Base-by-base conservation (phyloP, 2,329 filamentous ascomycete genomes). In the Trichoderma harzianum region DNA sequence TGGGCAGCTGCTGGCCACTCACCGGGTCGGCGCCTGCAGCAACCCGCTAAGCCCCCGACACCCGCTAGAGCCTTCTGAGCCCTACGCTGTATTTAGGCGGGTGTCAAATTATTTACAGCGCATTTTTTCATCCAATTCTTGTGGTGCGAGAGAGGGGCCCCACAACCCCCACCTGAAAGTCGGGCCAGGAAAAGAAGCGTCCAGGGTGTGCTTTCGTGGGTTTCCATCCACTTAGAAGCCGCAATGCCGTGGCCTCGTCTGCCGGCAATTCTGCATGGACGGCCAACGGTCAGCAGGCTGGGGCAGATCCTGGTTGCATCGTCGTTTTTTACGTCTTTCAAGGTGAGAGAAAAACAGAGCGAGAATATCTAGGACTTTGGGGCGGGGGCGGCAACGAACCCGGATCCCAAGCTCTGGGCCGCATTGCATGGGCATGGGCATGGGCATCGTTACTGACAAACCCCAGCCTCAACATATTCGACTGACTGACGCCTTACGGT, bases 1-100 rank as follows among this genome's bases (percentile, higher is more conserved):
- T 61, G 32, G 58, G 32, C n/a, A 12, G n/a, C 43, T 51, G 77
- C 77, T 76, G 76, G 78, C 79, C 79, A 81, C 73, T 79, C 76
- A 80, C 70, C 71, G 73, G 75, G 72, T 77, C 66, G 74, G 72
- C 71, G 76, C 74, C 75, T 79, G 79, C 79, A 80, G 74, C 76
- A 70, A 77, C 70, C 70, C 73, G 72, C 73, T 66, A 71, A 72
- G 76, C 74, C 77, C 76, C 75, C 79, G 78, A 71, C 28, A n/a
- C 32, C 18, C 18, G 18, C 26, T 21, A 21, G 10, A 55, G 12
- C 30, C 63, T 8, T 55, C 47, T 26, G 47, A 36, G 63, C 47
- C 47, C 43, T 47, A 47, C 43, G n/a, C 63, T 34, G 26, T 51
- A 39, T 39, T 39, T 39, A 39, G 36, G 36, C 36, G 36, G 36